Base-by-base conservation (phyloP, 2,329 filamentous ascomycete genomes). In the Exophiala alcalophila region DNA sequence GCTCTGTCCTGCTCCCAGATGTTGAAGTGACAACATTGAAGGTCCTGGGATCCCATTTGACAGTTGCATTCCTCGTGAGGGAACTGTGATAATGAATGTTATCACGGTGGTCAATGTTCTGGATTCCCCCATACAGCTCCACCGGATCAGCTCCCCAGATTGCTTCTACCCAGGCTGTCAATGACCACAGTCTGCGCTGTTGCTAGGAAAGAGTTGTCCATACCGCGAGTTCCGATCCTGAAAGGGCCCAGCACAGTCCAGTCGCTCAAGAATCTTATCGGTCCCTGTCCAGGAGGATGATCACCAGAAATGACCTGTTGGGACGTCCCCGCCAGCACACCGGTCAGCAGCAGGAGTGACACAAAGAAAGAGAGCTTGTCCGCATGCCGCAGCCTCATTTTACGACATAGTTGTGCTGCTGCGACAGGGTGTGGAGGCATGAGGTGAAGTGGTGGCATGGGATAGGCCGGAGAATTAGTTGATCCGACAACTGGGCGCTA, bases 121-220 rank as follows among this genome's bases (percentile, higher is more conserved):
- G 65, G 55, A 80, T 80, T 28, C 76, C 76, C 28, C 76, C 76
- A 39, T 67, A 51, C 40, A 59, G 61, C 50, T 78, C 75, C 27
- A 80, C 62, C 25, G 76, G 77, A 61, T 80, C 77, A 21, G 76
- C 70, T 26, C 76, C 76, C 76, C 76, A 80, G 18, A 72, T 63
- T 15, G 73, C 73, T 61, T 80, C 77, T 78, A 20, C 31, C 1
- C 28, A 19, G 27, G 52, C 34, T 40, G 49, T 52, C 40, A 44
- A 35, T 26, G n/a, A n/a, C n/a, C n/a, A n/a, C n/a, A n/a, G n/a
- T n/a, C n/a, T n/a, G n/a, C n/a, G n/a, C n/a, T n/a, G n/a, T n/a
- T 24, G 10, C 7, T 24, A 33, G 29, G 14, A 28, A 18, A 18
- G 23, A 12, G 20, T 8, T 29, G 20, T 27, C 34, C 32, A 23